Evolutionary conservation across 1,284 basidiomycete genomes (phyloP).

Genomic region (Cystobasidium sp.): DNA sequence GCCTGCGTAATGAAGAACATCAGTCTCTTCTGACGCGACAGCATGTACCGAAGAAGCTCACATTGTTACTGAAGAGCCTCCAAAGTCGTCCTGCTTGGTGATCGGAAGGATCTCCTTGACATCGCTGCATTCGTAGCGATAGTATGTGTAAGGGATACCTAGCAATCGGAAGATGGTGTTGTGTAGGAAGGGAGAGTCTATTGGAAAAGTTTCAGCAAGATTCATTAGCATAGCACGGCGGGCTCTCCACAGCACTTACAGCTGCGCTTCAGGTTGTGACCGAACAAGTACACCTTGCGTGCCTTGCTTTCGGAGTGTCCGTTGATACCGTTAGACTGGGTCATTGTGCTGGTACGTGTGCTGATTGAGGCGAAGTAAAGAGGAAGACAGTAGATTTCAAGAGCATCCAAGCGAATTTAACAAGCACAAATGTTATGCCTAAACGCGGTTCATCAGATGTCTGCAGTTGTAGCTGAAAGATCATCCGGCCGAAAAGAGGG

Average conservation of each 20-base stretch:
- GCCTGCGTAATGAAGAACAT: slow-evolving; percentile 17
- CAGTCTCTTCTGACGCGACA: neutral
- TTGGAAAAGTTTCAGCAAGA: neutral
- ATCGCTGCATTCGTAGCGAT: slow-evolving; percentile 47
- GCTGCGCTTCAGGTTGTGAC: slow-evolving; percentile 20
- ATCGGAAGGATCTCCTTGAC: slow-evolving; percentile 47
- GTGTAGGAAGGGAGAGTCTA: slow-evolving; percentile 52
- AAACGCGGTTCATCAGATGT: too few species aligned
- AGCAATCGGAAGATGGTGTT: slow-evolving; percentile 51
- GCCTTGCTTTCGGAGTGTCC: slow-evolving; percentile 3
- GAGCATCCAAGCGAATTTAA: neutral
- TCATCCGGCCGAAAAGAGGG: too few species aligned
- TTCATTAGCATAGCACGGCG: neutral
- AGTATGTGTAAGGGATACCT: slow-evolving; percentile 48
- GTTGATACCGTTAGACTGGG: slow-evolving; percentile 8
- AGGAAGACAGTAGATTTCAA: neutral
- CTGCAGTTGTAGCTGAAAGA: too few species aligned
- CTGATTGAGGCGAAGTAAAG: neutral
- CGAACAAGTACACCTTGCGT: slow-evolving; percentile 11
- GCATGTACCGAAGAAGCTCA: slow-evolving; percentile 12
- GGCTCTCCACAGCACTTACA: slow-evolving; percentile 3
- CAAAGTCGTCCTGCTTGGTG: slow-evolving; percentile 47
- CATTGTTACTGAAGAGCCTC: slow-evolving; percentile 49
- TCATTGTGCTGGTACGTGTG: slow-evolving; percentile 2
- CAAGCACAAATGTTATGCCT: too few species aligned